Evolutionary conservation across 163 green algal species (phyloP), one percentile per base, ranked within the genome.

Genomic region (Chlamydomonas reinhardtii): DNA sequence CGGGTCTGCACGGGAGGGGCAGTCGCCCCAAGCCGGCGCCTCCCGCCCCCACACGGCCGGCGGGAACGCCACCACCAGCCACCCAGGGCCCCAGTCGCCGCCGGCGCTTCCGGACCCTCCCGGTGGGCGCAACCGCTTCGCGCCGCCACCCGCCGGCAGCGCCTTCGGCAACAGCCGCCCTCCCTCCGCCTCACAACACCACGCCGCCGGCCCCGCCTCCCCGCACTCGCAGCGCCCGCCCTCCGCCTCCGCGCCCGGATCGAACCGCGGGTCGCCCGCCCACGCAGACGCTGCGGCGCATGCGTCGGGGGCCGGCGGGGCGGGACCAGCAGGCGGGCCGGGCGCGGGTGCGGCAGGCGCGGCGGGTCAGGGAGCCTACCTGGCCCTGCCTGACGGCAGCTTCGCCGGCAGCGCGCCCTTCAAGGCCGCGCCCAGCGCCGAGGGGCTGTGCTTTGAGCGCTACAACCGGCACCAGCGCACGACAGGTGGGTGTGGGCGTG

Each of bases 381-480:
- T 87, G 70, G 37, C 70, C 1, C 81, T 81, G n/a, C 70, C 70
- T 0, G 71, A 80, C 81, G 37, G 29, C 70, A 74, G 56, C 71
- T 87, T 87, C 59, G 71, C 71, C 3, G 81, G 70, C 70, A 64
- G 24, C 25, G 19, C 70, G 22, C 81, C 81, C 1, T 32, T 87
- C 34, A 65, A 74, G 29, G 70, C 69, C n/a, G 20, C 31, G 54
- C 52, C 79, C 31, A 62, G 11, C n/a, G 54, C 37, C 16, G 81
- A 80, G 37, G 81, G 81, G 32, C 70, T 87, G 81, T 37, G 74
- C 35, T 87, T 81, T 37, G 81, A 87, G 37, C 74, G 61, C 14
- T 87, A 87, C 81, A 68, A 34, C 15, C 48, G 68, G 22, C 56
- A 35, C 32, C 12, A 52, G 24, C 24, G 48, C 66, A 84, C 64